phyloP scores from a whole-genome alignment of 2,329 filamentous ascomycete genomes.

The Botrytis porri region DNA sequence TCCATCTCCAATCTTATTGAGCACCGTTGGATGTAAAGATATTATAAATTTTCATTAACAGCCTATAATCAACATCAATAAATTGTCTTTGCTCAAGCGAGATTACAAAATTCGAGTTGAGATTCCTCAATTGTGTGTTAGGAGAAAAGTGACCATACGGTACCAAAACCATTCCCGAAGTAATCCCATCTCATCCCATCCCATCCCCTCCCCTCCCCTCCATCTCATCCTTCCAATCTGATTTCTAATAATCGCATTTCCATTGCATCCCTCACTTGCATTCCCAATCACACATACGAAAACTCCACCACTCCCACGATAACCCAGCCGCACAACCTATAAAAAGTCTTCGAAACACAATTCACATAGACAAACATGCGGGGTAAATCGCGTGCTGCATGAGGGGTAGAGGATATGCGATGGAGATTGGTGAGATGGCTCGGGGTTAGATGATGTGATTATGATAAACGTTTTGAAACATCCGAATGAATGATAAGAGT shows the following conservation, averaged over 20 bases:
- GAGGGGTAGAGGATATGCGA: neutral
- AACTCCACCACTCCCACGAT: neutral
- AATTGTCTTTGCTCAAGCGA: too few species aligned
- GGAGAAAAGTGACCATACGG: neutral
- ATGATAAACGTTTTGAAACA: neutral
- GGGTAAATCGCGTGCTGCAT: conserved; percentile 9
- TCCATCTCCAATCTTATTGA: neutral
- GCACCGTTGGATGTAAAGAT: neutral
- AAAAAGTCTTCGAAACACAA: neutral
- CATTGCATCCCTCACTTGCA: too few species aligned
- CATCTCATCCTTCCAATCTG: neutral
- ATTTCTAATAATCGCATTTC: neutral
- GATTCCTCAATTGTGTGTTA: neutral
- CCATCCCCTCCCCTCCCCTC: neutral
- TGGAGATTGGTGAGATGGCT: neutral
- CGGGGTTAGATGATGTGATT: neutral
- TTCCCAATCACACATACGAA: neutral
- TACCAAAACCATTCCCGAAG: neutral
- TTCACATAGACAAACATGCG: neutral
- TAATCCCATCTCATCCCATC: neutral
- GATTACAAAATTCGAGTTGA: neutral
- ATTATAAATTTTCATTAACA: neutral
- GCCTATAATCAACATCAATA: neutral
- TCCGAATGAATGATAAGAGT: neutral
- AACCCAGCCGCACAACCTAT: neutral